Base-by-base conservation (phyloP, 225 moss, liverwort and hornwort genomes). In the Polytrichum formosum region DNA sequence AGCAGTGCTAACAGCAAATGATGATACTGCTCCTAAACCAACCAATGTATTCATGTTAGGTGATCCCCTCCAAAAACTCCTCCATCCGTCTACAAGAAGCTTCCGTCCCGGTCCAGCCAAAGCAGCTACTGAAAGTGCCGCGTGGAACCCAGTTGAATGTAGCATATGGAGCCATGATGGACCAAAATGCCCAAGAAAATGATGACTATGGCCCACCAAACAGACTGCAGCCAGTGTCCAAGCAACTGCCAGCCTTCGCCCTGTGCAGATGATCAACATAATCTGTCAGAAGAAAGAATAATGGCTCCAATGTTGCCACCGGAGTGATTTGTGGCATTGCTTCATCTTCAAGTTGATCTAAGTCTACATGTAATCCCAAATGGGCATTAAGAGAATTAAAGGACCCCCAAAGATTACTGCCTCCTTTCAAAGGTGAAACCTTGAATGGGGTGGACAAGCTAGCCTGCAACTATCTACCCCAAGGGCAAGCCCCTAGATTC, bases 41-140 rank as follows among this genome's bases (percentile, higher is more conserved):
- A 98, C 98, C 80, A 98, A 90, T 28, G 98, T 98, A 69, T 98
- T 98, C 98, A 98, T 98, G 37, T 98, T 98, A 6, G 94, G 94
- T 66, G 92, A 87, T 62, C 90, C 84, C 78, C 90, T 90, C 82
- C 83, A 80, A 26, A 98, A 77, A 68, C 92, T 91, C 72, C 86
- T 81, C 98, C 98, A 98, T 73, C 98, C 98, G 87, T 98, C 98
- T 26, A 91, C 86, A 67, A 98, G 82, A 70, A 98, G 72, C 76
- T 91, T 88, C 55, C 94, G 98, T 58, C 94, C 98, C 21, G 98
- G 98, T 70, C 98, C 98, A 82, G 78, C 79, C 67, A 98, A 79
- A 64, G 94, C 98, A 68, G 81, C 91, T 33, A 98, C 70, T 46
- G 92, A 98, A 62, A 98, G 71, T 35, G 72, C 86, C 81, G 92